Base-by-base conservation (phyloP, 306 rosid genomes). In the Mucuna pruriens region DNA sequence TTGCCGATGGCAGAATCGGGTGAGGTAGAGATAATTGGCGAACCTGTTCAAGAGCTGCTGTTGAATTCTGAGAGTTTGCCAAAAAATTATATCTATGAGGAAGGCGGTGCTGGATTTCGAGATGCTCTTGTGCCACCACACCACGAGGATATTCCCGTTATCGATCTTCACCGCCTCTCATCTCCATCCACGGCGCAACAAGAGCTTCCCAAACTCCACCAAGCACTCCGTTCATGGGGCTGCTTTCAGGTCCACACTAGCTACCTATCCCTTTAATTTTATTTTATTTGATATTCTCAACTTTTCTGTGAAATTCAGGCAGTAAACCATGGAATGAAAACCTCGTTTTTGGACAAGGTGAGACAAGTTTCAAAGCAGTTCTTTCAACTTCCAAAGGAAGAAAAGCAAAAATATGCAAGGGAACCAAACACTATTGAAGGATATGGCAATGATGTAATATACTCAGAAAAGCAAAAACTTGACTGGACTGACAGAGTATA, bases 401-500 rank as follows among this genome's bases (percentile, higher is more conserved):
- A 85, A 82, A 90, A 90, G 88, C 25, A 46, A 26, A 88, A 85
- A 40, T 87, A 69, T 66, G 76, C 75, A 42, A 81, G 87, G 84
- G 78, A 74, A 73, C 64, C 48, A 55, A 69, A 73, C 13, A 55
- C 20, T 0, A 2, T 79, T 9, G 90, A 94, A 87, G 98, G 98
- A 9, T 93, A 87, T 81, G 91, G 93, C 55, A 86, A 71, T 17
- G 90, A 88, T 78, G 20, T 36, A 15, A 78, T 87, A 22, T 76
- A 74, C 38, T 79, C 87, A 11, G 64, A 84, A 25, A 40, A 86
- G 1, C 92, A 91, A 85, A 88, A 58, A 34, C 91, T 94, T 42
- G 97, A 94, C 23, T 94, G 98, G 95, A 85, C 73, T n/a, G 94
- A 90, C 54, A 85, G 95, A 44, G 13, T 94, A 48, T 89, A 82